These are phyloP conservation scores for Psilocybe mexicana DNA, from an alignment of 1,284 basidiomycete genomes.

Conservation along the genomic window DNA sequence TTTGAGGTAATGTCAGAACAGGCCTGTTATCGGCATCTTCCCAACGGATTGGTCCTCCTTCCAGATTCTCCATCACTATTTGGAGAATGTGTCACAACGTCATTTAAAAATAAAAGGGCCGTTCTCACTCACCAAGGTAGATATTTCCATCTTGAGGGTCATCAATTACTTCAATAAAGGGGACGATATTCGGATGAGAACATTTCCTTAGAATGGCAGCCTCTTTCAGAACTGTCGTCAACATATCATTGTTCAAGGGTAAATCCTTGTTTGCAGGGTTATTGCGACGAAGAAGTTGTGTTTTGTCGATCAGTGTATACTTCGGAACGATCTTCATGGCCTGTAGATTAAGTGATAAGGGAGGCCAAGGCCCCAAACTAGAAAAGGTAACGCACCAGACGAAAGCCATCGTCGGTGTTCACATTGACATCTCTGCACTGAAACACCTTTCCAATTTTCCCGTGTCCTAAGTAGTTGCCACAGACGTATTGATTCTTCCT, in stretches of 20 bases:
- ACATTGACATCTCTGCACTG: conserved; percentile 20
- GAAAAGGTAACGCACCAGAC: conserved; percentile 10
- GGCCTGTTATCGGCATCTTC: conserved; percentile 56
- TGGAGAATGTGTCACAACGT: background rate
- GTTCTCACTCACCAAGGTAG: conserved; percentile 65
- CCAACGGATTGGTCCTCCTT: conserved; percentile 86
- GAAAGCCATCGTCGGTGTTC: conserved; percentile 29
- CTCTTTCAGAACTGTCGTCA: conserved; percentile 62
- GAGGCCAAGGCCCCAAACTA: background rate
- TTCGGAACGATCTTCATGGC: conserved; percentile 39
- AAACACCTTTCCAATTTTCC: conserved; percentile 38
- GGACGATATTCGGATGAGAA: conserved; percentile 78
- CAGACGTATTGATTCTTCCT: conserved; percentile 35
- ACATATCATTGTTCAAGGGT: conserved; percentile 30
- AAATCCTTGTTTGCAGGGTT: conserved; percentile 28
- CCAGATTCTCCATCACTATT: conserved; percentile 82
- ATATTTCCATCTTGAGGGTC: conserved; percentile 80
- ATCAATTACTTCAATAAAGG: conserved; percentile 86
- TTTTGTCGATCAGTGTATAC: conserved; percentile 36
- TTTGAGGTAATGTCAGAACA: conserved; percentile 70
- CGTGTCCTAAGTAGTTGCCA: conserved; percentile 34
- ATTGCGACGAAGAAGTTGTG: conserved; percentile 37
- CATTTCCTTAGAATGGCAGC: conserved; percentile 90
- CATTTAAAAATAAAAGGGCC: background rate
- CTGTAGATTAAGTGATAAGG: conserved; percentile 20